These are phyloP conservation scores for Dipteronia dyeriana DNA, from an alignment of 345 rosid genomes.

Conservation along the genomic window DNA sequence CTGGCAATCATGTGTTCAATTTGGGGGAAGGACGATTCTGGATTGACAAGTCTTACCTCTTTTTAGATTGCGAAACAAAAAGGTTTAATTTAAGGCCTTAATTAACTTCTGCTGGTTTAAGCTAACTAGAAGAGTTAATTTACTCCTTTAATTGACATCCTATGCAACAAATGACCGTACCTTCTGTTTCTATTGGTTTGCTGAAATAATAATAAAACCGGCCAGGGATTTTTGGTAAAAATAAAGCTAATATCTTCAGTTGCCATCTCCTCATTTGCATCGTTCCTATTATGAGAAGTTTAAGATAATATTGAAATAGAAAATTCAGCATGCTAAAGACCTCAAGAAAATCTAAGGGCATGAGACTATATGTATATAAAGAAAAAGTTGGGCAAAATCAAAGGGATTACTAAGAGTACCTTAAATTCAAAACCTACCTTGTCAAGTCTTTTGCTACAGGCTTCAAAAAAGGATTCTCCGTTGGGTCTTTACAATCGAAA, in stretches of 20 bases:
- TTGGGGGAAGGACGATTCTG: not conserved
- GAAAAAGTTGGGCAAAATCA: not conserved
- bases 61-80: not conserved
- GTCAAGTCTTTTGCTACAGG: conserved; percentile 40
- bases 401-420: conserved; percentile 36
- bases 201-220: conserved; percentile 70
- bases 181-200: too few species aligned
- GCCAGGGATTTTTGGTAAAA: conserved; percentile 75
- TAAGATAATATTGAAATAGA: not conserved
- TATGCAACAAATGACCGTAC: not conserved
- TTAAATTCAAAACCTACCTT: conserved; percentile 34
- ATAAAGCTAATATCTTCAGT: conserved; percentile 50
- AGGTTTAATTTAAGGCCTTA: not conserved
- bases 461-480: conserved; percentile 58
- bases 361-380: not conserved
- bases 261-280: conserved; percentile 51
- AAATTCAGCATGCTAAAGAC: not conserved
- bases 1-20: not conserved
- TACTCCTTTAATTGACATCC: not conserved
- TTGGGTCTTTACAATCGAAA: conserved; percentile 62
- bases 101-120: not conserved
- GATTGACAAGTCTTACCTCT: not conserved
- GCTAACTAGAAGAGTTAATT: not conserved
- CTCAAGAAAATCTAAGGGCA: not conserved
- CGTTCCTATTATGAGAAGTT: conserved; percentile 40